phyloP scores from a whole-genome alignment of 345 rosid genomes.

The Gossypioides kirkii region DNA sequence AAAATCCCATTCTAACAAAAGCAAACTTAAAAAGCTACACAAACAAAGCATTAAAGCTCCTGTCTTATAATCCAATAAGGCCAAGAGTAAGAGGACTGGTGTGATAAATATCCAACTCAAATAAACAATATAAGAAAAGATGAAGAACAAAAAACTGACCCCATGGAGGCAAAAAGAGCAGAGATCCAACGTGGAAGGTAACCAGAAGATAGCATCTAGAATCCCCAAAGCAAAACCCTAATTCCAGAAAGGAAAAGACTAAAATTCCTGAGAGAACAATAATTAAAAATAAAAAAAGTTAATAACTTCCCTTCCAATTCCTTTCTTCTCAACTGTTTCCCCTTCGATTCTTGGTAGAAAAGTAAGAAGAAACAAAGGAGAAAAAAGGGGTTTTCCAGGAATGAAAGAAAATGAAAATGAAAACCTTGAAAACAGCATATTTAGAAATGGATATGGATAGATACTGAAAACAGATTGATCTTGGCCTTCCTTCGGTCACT shows the following conservation, averaged over 20 bases:
- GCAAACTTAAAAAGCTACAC: constrained; percentile 13
- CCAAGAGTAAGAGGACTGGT: background rate
- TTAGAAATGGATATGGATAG: constrained; percentile 8
- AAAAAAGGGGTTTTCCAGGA: background rate
- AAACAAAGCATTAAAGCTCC: background rate
- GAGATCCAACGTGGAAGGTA: constrained; percentile 48
- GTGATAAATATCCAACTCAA: background rate
- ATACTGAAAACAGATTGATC: constrained; percentile 8
- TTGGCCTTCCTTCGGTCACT: constrained; percentile 13
- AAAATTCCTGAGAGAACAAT: constrained; percentile 21
- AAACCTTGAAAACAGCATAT: constrained; percentile 51
- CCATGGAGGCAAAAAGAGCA: constrained; percentile 52
- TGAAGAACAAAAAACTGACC: constrained; percentile 39
- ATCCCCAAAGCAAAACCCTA: constrained; percentile 27
- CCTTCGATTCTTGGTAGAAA: too few species aligned
- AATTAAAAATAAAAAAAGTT: background rate
- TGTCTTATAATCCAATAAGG: background rate
- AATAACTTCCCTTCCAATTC: background rate
- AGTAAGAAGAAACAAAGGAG: too few species aligned
- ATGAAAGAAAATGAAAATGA: background rate
- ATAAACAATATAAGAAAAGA: background rate
- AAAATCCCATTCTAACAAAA: constrained; percentile 21
- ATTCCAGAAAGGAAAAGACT: constrained; percentile 35
- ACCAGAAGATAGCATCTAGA: constrained; percentile 51
- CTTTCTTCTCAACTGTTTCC: too few species aligned